These are phyloP conservation scores for Alternaria sp. DNA, from an alignment of 2,329 filamentous ascomycete genomes.

Conservation along the genomic window DNA sequence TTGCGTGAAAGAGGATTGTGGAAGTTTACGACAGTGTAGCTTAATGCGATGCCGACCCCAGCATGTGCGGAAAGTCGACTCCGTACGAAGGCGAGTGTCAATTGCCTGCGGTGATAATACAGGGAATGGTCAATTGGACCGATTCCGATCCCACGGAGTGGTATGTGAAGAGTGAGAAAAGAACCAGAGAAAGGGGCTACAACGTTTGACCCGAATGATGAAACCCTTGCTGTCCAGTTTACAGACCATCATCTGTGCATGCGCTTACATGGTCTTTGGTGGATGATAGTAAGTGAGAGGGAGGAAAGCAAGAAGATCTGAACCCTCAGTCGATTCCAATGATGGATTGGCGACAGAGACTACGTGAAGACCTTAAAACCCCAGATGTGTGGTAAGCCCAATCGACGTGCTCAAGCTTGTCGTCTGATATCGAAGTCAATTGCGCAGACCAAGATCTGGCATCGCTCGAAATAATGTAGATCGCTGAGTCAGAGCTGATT, in stretches of 20 bases:
- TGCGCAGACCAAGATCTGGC: neutral
- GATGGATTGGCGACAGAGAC: neutral
- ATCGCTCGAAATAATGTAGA: neutral
- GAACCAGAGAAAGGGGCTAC: neutral
- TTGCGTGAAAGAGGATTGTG: neutral
- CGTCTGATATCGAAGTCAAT: neutral
- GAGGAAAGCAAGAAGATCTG: neutral
- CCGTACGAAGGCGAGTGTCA: constrained; percentile 2
- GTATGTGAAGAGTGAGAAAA: neutral
- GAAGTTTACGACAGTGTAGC: neutral
- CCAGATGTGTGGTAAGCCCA: neutral
- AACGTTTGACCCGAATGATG: neutral
- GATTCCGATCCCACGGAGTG: neutral
- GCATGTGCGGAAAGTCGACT: constrained; percentile 1
- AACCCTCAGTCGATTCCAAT: neutral
- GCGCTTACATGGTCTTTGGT: neutral
- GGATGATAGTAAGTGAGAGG: neutral
- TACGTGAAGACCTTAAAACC: neutral
- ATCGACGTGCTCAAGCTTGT: neutral
- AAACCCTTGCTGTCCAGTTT: neutral
- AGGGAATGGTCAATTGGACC: neutral
- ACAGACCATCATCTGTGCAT: neutral
- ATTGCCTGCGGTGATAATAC: neutral
- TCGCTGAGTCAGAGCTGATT: neutral
- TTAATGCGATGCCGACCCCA: constrained; percentile 3